phyloP scores from a whole-genome alignment of 495 filamentous ascomycete species.

The Lasiosphaeris hirsuta region DNA sequence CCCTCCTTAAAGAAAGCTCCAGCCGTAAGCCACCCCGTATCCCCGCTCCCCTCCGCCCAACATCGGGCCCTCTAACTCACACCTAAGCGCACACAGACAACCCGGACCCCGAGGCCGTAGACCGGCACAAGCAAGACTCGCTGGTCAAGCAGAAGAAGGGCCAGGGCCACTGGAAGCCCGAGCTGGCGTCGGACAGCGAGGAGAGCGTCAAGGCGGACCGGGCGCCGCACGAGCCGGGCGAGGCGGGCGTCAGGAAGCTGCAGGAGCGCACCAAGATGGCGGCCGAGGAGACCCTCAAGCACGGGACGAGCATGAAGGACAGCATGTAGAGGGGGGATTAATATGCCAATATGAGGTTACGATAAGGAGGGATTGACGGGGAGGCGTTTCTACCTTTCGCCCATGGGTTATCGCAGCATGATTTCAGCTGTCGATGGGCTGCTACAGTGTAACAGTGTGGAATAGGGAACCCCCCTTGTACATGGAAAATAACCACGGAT shows the following conservation, averaged over 20 bases:
- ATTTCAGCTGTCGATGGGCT: background rate
- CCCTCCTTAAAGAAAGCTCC: slow-evolving; percentile 20
- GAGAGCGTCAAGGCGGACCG: slow-evolving; percentile 62
- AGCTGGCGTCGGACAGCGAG: slow-evolving; percentile 78
- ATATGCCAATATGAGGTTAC: background rate
- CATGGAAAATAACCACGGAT: background rate
- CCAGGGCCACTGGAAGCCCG: slow-evolving; percentile 75
- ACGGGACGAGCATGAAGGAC: slow-evolving; percentile 45
- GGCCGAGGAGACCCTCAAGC: slow-evolving; percentile 47
- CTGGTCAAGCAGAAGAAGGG: slow-evolving; percentile 69
- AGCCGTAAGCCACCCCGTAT: slow-evolving; percentile 14
- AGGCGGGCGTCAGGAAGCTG: slow-evolving; percentile 38
- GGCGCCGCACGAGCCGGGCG: slow-evolving; percentile 13
- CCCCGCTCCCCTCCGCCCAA: background rate
- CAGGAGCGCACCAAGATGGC: slow-evolving; percentile 50
- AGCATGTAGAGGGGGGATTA: slow-evolving; percentile 29
- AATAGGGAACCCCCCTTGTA: background rate
- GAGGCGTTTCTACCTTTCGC: background rate
- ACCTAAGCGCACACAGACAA: background rate
- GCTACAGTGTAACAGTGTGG: too few species aligned
- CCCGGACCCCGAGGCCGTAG: slow-evolving; percentile 44
- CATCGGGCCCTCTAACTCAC: background rate
- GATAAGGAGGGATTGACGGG: background rate
- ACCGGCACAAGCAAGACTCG: slow-evolving; percentile 69
- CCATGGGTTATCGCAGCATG: too few species aligned